phyloP scores from a whole-genome alignment of 805 yeast species.

The Kregervanrija fluxuum region DNA sequence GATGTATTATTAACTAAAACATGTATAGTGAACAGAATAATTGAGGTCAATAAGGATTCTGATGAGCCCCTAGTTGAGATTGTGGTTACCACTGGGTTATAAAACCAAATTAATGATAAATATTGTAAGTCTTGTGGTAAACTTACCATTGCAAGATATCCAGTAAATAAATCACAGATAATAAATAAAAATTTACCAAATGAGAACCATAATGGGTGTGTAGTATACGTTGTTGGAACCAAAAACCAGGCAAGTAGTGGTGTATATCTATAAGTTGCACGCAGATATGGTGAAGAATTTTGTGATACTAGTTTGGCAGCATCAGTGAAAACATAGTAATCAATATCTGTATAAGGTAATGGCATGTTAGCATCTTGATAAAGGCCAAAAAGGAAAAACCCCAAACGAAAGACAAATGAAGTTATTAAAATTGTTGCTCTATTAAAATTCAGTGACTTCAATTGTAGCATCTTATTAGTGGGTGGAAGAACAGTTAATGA shows the following conservation, averaged over 20 bases:
- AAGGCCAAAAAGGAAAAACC: conserved; percentile 68
- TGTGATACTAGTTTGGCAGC: conserved; percentile 67
- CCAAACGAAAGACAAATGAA: conserved; percentile 39
- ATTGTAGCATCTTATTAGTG: no score
- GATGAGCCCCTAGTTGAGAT: conserved; percentile 92
- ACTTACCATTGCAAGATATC: conserved; percentile 42
- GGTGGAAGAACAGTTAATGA: neutral
- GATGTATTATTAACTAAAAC: conserved; percentile 30
- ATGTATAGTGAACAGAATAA: conserved; percentile 56
- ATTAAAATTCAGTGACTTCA: neutral
- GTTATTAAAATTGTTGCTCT: conserved; percentile 11
- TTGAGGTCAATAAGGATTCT: conserved; percentile 78
- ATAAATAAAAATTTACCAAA: conserved; percentile 81
- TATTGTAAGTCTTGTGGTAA: conserved; percentile 5
- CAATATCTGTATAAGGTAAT: conserved; percentile 89
- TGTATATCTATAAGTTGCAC: conserved; percentile 92
- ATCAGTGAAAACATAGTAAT: conserved; percentile 88
- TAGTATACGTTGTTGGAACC: conserved; percentile 47
- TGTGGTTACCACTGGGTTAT: conserved; percentile 92
- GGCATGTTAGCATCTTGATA: conserved; percentile 79
- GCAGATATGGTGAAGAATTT: conserved; percentile 59
- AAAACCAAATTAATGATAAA: conserved; percentile 54
- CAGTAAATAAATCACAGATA: conserved; percentile 74
- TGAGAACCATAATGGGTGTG: conserved; percentile 34
- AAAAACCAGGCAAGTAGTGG: conserved; percentile 84